Conservation (phyloP, 1,284 basidiomycete genomes). For the Apiotrichum siamense region DNA sequence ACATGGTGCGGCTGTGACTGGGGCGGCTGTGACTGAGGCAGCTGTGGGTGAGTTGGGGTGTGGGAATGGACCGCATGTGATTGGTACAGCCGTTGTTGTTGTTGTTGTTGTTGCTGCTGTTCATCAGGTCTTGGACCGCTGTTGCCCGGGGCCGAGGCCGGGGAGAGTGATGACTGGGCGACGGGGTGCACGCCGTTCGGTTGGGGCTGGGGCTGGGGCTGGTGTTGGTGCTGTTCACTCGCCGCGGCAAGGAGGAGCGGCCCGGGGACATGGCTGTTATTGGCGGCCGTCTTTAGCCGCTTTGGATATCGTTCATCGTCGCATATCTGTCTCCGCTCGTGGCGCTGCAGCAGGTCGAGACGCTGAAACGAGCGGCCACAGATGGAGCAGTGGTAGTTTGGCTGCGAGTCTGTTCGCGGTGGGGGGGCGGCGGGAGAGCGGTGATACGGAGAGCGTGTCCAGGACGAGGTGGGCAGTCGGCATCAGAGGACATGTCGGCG, state of each 20-base stretch:
- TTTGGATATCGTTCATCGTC: slow-evolving; percentile 19
- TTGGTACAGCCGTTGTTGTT: background rate
- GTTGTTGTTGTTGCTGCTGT: background rate
- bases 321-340: slow-evolving; percentile 39
- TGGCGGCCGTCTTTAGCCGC: background rate
- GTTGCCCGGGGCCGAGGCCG: no score
- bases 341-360: slow-evolving; percentile 34
- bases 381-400: slow-evolving; percentile 25
- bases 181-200: no score
- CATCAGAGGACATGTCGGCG: no score
- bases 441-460: no score
- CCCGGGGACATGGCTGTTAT: background rate
- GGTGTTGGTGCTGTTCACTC: no score
- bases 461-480: no score
- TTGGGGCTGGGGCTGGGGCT: no score
- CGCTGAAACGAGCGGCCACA: slow-evolving; percentile 36
- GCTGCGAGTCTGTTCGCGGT: slow-evolving; percentile 31
- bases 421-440: no score
- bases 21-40: background rate
- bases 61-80: background rate
- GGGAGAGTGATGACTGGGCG: no score
- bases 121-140: no score
- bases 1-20: background rate
- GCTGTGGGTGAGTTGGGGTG: background rate
- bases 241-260: no score